Base-by-base conservation (phyloP, 495 filamentous ascomycete genomes). In the Hyphodiscus hymeniophilus region DNA sequence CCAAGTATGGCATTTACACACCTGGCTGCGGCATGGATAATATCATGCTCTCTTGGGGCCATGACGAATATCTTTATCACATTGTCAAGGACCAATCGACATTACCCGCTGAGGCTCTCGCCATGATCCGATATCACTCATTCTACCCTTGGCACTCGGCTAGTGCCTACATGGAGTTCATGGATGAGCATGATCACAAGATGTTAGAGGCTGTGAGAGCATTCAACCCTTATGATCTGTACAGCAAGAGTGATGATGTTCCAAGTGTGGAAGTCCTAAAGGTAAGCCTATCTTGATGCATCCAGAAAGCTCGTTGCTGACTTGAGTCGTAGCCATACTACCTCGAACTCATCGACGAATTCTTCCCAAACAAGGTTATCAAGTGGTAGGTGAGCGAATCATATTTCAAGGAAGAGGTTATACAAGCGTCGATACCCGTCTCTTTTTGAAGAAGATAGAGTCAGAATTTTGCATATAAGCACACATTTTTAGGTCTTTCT, bases 91-190 rank as follows among this genome's bases (percentile, higher is more conserved):
- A 85, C 41, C 87, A 92, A 69, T 81, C 76, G 2, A 82, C 72
- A 7, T 65, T 95, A 8, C 89, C 89, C 0, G 67, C 69, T 22
- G 87, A 91, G 71, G 86, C 84, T 3, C 74, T 95, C 13, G 89
- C 88, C 28, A 91, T 95, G 85, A 87, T 94, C 53, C 71, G 89
- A 43, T 94, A 89, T 60, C 89, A 95, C 60, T 83, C 77, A 1
- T 95, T 95, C 67, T 95, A 95, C 60, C 79, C 88, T 16, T 95
- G 89, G 89, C 89, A 94, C 60, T 77, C 68, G 35, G 80, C 80
- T 52, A 81, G 81, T 38, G 88, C 85, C 0, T 94, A 94, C 60
- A 64, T 64, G 42, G 79, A 82, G 66, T 73, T 92, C 52, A 92
- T 94, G 87, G 72, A 85, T 59, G 82, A 84, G 31, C 78, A 87